Conservation (phyloP, 805 yeast species). For the Starmerella potacharoeniae region DNA sequence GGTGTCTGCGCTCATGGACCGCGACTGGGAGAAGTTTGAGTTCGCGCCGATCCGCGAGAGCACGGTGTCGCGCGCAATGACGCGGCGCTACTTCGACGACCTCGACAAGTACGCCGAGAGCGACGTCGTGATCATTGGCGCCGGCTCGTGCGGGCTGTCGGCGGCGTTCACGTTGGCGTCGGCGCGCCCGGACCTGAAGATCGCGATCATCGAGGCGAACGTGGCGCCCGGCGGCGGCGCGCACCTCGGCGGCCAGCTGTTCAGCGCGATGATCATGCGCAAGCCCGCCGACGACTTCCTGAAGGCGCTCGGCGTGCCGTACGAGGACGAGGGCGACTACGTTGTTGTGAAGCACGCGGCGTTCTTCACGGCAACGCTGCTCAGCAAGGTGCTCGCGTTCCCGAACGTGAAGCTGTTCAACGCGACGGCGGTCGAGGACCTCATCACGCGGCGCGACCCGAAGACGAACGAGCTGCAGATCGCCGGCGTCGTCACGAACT, state of each 20-base stretch:
- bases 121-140: slow-evolving; percentile 66
- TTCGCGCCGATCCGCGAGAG: slow-evolving; percentile 69
- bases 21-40: slow-evolving; percentile 55
- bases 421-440: slow-evolving; percentile 71
- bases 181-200: slow-evolving; percentile 63
- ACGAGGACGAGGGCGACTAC: slow-evolving; percentile 70
- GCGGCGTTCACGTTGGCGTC: slow-evolving; percentile 66
- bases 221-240: slow-evolving; percentile 78
- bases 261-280: slow-evolving; percentile 68
- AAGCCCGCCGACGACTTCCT: slow-evolving; percentile 66
- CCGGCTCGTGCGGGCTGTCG: slow-evolving; percentile 65
- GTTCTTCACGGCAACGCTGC: slow-evolving; percentile 56
- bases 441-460: slow-evolving; percentile 57
- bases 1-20: slow-evolving; percentile 12
- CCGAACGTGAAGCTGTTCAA: slow-evolving; percentile 69
- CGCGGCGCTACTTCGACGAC: slow-evolving; percentile 59
- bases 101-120: slow-evolving; percentile 63
- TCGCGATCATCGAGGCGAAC: slow-evolving; percentile 61
- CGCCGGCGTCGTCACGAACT: slow-evolving; percentile 74
- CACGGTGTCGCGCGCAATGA: slow-evolving; percentile 72
- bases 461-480: slow-evolving; percentile 47
- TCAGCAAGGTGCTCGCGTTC: slow-evolving; percentile 55
- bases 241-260: slow-evolving; percentile 66
- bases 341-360: slow-evolving; percentile 77
- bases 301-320: slow-evolving; percentile 50